These are phyloP conservation scores for Malus fusca DNA, from an alignment of 306 rosid genomes.

Conservation along the genomic window DNA sequence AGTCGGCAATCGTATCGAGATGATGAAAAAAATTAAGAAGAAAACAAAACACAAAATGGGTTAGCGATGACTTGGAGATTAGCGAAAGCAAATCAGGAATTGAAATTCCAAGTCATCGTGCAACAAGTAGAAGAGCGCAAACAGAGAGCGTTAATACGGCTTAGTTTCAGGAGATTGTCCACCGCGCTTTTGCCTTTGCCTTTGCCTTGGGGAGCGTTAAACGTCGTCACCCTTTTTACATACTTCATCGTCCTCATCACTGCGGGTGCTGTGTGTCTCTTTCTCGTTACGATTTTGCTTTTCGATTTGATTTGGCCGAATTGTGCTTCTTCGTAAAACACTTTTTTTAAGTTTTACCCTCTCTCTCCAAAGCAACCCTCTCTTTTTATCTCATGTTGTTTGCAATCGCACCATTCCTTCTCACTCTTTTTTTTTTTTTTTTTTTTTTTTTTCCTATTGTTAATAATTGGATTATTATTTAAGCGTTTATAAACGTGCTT, in stretches of 20 bases:
- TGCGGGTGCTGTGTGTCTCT: not conserved
- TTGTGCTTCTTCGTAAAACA: not conserved
- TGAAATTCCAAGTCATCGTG: not conserved
- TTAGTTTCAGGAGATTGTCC: conserved; percentile 10
- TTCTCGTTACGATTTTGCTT: conserved; percentile 12
- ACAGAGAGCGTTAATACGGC: not conserved
- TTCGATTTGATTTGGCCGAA: conserved; percentile 1
- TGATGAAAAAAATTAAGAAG: not conserved
- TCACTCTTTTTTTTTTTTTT: no score
- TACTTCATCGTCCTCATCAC: not conserved
- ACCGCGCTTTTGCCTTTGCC: not conserved
- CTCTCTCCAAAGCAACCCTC: not conserved
- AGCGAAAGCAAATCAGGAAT: conserved; percentile 12
- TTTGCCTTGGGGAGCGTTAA: not conserved
- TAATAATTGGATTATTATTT: no score
- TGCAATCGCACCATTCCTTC: not conserved
- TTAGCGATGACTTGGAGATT: no score
- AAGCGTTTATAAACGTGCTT: fast-evolving
- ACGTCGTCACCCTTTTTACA: conserved; percentile 7
- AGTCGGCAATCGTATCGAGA: conserved; percentile 1
- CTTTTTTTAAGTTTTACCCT: not conserved
- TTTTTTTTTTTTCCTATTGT: no score
- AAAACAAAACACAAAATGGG: not conserved
- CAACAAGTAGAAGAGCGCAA: not conserved
- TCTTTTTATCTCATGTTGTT: not conserved